Evolutionary conservation across 352 stramenopile genomes (phyloP).

Genomic region (Phytophthora pisi): DNA sequence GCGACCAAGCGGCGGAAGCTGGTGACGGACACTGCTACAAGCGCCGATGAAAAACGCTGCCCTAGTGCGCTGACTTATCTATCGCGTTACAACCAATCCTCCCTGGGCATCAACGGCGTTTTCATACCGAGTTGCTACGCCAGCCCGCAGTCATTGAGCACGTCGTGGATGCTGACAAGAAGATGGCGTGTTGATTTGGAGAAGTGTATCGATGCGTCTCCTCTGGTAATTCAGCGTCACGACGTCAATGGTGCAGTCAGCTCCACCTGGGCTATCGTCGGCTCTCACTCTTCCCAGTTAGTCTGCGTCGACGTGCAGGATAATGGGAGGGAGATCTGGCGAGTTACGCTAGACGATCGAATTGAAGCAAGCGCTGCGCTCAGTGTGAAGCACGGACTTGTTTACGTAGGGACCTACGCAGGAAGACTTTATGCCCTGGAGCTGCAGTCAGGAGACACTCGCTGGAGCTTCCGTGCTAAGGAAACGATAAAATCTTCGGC

Average conservation of each 20-base stretch:
- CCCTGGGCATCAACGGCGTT: conserved; percentile 8
- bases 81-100: conserved; percentile 40
- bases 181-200: conserved; percentile 45
- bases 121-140: conserved; percentile 26
- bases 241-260: not conserved
- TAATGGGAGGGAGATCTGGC: conserved; percentile 38
- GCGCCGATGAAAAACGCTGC: not conserved
- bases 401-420: conserved; percentile 65
- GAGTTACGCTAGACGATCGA: conserved; percentile 51
- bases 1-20: conserved; percentile 27
- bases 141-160: not conserved
- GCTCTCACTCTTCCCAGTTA: conserved; percentile 54
- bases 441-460: conserved; percentile 27
- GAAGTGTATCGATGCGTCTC: conserved; percentile 74
- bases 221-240: conserved; percentile 43
- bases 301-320: conserved; percentile 50
- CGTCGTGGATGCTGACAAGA: conserved; percentile 19
- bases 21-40: not conserved
- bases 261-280: conserved; percentile 44
- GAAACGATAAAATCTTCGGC: conserved; percentile 58
- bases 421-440: conserved; percentile 55
- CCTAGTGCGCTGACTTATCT: conserved; percentile 15
- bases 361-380: conserved; percentile 61
- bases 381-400: conserved; percentile 30
- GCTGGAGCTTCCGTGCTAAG: conserved; percentile 44